Evolutionary conservation across 2,329 filamentous ascomycete genomes (phyloP).

Genomic region (Microcyclosporella mali): DNA sequence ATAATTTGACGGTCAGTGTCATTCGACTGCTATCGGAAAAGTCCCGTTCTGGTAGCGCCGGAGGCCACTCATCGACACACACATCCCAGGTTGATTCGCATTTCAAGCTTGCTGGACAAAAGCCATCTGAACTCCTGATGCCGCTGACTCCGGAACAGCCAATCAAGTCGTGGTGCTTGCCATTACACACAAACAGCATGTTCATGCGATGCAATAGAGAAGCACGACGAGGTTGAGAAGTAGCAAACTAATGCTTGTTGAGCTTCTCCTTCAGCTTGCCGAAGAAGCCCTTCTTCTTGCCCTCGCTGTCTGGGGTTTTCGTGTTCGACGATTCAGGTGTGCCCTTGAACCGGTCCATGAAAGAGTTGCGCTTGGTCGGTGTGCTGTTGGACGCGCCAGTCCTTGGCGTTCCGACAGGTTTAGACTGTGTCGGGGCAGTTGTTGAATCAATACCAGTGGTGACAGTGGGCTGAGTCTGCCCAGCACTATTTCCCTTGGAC

Average conservation of each 20-base stretch:
- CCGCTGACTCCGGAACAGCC: neutral
- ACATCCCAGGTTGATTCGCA: neutral
- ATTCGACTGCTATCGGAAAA: neutral
- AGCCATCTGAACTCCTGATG: neutral
- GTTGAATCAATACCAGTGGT: conserved; percentile 37
- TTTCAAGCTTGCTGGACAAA: neutral
- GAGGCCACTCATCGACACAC: neutral
- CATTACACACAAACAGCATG: neutral
- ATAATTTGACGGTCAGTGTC: neutral
- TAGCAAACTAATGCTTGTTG: conserved; percentile 19
- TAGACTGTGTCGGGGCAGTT: conserved; percentile 19
- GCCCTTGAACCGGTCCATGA: conserved; percentile 27
- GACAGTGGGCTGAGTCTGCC: conserved; percentile 36
- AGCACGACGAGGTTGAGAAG: neutral
- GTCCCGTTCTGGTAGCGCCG: no score
- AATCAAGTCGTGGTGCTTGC: neutral
- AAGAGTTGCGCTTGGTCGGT: conserved; percentile 24
- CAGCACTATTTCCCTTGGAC: conserved; percentile 29
- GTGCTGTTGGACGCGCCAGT: conserved; percentile 17
- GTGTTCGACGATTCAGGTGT: conserved; percentile 37
- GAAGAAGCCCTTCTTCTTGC: conserved; percentile 44
- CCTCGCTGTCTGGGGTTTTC: conserved; percentile 24
- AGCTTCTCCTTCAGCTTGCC: conserved; percentile 47
- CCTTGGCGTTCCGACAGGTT: conserved; percentile 25
- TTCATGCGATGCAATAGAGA: neutral